phyloP scores from a whole-genome alignment of 257 asterid species.

The Craterostigma plantagineum region DNA sequence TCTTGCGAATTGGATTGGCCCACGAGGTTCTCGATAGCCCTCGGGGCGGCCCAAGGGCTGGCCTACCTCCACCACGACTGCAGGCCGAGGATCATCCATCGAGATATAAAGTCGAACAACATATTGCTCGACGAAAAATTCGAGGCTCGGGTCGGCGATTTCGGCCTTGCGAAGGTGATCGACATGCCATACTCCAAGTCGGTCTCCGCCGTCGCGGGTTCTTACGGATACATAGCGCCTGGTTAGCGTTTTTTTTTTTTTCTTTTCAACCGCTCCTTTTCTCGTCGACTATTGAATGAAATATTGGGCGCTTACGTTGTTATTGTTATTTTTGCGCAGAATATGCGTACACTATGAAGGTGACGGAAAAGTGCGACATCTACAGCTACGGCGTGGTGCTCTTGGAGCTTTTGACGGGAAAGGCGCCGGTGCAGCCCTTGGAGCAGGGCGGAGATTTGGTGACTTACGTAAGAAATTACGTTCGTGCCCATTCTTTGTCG shows the following conservation, averaged over 20 bases:
- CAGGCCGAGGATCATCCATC: conserved; percentile 74
- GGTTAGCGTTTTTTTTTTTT: conserved; percentile 22
- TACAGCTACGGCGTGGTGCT: conserved; percentile 14
- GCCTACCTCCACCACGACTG: conserved; percentile 83
- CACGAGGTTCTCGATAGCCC: conserved; percentile 53
- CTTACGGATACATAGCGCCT: conserved; percentile 95
- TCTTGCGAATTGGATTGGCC: conserved; percentile 58
- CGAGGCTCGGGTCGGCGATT: conserved; percentile 95
- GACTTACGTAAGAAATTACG: conserved; percentile 38
- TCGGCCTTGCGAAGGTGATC: conserved; percentile 86
- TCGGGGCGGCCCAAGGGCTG: conserved; percentile 87
- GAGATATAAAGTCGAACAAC: conserved; percentile 80
- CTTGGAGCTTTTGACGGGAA: conserved; percentile 69
- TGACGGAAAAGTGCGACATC: conserved; percentile 1
- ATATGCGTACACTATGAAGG: conserved; percentile 5
- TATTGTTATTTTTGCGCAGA: neutral
- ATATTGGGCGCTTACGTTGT: no score
- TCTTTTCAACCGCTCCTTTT: no score
- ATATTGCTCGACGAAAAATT: conserved; percentile 75
- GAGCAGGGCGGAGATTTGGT: conserved; percentile 90
- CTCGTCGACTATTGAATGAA: no score
- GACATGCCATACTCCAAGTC: conserved; percentile 95
- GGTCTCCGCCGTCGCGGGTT: conserved; percentile 93
- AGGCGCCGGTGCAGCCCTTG: conserved; percentile 74
- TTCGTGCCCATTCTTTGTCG: conserved; percentile 39